Conservation (phyloP, 2,329 filamentous ascomycete species). For the Ophiocordyceps sinensis region DNA sequence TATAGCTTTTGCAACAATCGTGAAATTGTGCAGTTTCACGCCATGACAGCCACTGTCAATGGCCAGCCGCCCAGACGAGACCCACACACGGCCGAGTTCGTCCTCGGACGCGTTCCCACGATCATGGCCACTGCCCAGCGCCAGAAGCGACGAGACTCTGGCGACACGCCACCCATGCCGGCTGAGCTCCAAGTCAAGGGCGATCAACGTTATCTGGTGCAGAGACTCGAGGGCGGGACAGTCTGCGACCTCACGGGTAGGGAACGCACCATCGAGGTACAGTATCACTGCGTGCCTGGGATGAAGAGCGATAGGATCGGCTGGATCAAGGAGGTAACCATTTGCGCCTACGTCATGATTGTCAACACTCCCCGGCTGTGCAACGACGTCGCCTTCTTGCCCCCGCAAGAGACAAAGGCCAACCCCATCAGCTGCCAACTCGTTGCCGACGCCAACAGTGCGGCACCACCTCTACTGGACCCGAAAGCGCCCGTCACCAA, state of each 20-base stretch:
- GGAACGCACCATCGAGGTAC: slow-evolving; percentile 71
- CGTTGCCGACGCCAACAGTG: slow-evolving; percentile 39
- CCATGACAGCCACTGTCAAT: slow-evolving; percentile 50
- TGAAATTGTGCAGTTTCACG: slow-evolving; percentile 83
- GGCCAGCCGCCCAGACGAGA: slow-evolving; percentile 67
- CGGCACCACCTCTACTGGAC: slow-evolving; percentile 23
- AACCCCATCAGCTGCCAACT: slow-evolving; percentile 65
- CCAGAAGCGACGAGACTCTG: slow-evolving; percentile 6
- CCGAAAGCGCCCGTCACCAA: slow-evolving; percentile 16
- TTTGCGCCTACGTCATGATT: slow-evolving; percentile 86
- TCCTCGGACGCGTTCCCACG: slow-evolving; percentile 46
- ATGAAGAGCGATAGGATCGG: slow-evolving; percentile 61
- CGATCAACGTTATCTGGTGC: slow-evolving; percentile 73
- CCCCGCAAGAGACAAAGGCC: slow-evolving; percentile 61
- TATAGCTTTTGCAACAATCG: slow-evolving; percentile 89
- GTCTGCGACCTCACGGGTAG: slow-evolving; percentile 74
- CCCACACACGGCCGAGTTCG: slow-evolving; percentile 58
- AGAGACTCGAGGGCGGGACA: slow-evolving; percentile 66
- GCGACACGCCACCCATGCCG: slow-evolving; percentile 17
- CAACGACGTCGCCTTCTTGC: slow-evolving; percentile 72
- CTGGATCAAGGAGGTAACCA: slow-evolving; percentile 86
- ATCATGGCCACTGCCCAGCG: slow-evolving; percentile 16
- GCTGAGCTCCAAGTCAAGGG: slow-evolving; percentile 68
- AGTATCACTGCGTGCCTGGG: slow-evolving; percentile 65
- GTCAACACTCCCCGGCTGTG: slow-evolving; percentile 82